Base-by-base conservation (phyloP, 768 basidiomycete species). In the Kwoniella sp. region DNA sequence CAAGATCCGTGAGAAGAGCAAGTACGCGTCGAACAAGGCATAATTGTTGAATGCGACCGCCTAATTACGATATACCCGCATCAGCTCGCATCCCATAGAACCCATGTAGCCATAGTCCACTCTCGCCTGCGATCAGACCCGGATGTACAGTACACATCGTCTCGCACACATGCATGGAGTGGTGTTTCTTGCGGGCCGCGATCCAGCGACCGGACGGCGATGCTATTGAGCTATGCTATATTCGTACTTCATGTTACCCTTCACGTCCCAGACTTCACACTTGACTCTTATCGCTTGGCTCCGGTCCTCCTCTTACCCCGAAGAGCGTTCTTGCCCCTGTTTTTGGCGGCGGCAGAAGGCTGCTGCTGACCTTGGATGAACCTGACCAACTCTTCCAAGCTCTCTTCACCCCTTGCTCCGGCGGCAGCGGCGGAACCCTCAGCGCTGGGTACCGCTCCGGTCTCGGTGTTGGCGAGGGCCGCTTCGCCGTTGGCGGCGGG, bases 371-470 rank as follows among this genome's bases (percentile, higher is more conserved):
- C 74, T 45, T 74, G 67, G 50, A 78, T 76, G 58, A 69, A 78
- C 40, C 71, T 64, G 60, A 77, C 77, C 34, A 78, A 64, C 23
- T 75, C 75, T 28, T 78, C 77, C 25, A 78, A 66, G 51, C 73
- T 71, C 25, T 70, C 50, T 36, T 70, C 62, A 10, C 67, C 74
- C 60, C 66, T 63, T 23, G 61, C 57, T 19, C 66, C 56, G 9
- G 46, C 51, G 15, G 28, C 37, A 15, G 36, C 42, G 22, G 19
- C 40, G 2, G 48, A 54, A 4, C 28, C 46, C 44, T 33, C 50
- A 36, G 60, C 45, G 3, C 39, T 55, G 2, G 50, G 51, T 39
- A 31, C 22, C 28, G 23, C 56, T 8, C 33, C 55, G 17, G 27
- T 36, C 15, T n/a, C 37, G 36, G 43, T 17, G 31, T 39, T 33